Evolutionary conservation across 208 protist genomes (phyloP), one percentile per base, ranked within the genome.

Genomic region (Trypanosoma boissoni): DNA sequence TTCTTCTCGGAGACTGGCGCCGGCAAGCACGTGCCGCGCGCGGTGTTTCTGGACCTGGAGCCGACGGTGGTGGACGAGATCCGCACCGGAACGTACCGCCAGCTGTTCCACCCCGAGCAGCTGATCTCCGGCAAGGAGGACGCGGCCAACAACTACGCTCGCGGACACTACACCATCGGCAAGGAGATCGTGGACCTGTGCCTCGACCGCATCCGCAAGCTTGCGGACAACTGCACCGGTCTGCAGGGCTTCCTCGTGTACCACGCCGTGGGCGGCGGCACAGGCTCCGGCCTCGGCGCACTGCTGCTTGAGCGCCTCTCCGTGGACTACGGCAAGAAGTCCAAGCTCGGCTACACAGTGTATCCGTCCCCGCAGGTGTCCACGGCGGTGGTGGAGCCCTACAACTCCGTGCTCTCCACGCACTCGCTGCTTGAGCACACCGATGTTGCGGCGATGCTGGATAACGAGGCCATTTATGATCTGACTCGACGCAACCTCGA

Each of bases 211-310:
- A 98, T 99, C 76, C 85, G 98, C 68, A 98, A 98, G 79, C 78
- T 99, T 7, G 91, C 97, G 2, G 98, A 99, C 72, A 83, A 97
- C 62, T 99, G 98, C 89, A 94, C 86, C 21, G 94, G 97, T 67
- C 94, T 99, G 3, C 98, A 99, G 85, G 98, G 98, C 69, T 99
- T 99, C 94, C 64, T 99, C 27, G 76, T 99, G 28, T 99, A 98
- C 88, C 95, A 99, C 87, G 84, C 97, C 58, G 91, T 99, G 68
- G 98, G 98, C 75, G 98, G 98, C 75, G 98, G 98, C 72, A 99
- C 98, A 34, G 98, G 98, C 64, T 98, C 97, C 48, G 98, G 98
- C 72, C 92, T 99, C 48, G 95, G 88, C 61, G 80, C 97, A 5
- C 90, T 99, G 12, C 85, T 99, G 7, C 78, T 99, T 32, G 95